Base-by-base conservation (phyloP, 345 rosid genomes). In the Pistacia vera region DNA sequence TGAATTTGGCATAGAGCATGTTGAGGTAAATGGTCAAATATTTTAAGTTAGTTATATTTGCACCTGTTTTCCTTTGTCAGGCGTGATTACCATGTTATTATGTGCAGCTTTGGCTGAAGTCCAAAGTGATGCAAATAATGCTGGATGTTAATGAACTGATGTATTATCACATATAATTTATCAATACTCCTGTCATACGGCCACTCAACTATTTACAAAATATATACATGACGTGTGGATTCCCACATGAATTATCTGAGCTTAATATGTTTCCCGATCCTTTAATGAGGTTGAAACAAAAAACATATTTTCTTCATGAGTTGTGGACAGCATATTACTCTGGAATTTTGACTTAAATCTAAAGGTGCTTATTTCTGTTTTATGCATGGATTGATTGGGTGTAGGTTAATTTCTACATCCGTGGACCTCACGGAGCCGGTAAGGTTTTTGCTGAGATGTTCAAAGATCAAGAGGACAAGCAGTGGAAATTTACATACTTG, bases 371-470 rank as follows among this genome's bases (percentile, higher is more conserved):
- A 41, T 5, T 41, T 0, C 44, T 41, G 44, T 41, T 41, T 5
- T 41, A 41, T 41, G 44, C 6, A 41, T 41, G 44, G 44, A 3
- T 41, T 41, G 44, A 41, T 36, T 22, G 41, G 13, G 33, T 81
- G 68, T 76, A 95, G 98, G 90, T 93, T 20, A 87, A 88, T 82
- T 96, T 96, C 85, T 81, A 86, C 75, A 81, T 96, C 60, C 93
- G 98, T 2, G 98, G 99, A 33, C 97, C 99, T 6, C 97, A 96
- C 59, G 98, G 99, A 86, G 91, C 93, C 7, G 99, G 98, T 48
- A 96, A 91, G 78, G 99, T 92, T 60, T 90, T 83, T 71, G 77
- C 97, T 8, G 91, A 91, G 81, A 96, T 93, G 99, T 93, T 96
- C 87, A 93, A 82, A 78, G 99, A 93, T 87, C 90, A 90, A 78